Evolutionary conservation across 2,329 filamentous ascomycete genomes (phyloP).

Genomic region (Aspergillus uvarum): DNA sequence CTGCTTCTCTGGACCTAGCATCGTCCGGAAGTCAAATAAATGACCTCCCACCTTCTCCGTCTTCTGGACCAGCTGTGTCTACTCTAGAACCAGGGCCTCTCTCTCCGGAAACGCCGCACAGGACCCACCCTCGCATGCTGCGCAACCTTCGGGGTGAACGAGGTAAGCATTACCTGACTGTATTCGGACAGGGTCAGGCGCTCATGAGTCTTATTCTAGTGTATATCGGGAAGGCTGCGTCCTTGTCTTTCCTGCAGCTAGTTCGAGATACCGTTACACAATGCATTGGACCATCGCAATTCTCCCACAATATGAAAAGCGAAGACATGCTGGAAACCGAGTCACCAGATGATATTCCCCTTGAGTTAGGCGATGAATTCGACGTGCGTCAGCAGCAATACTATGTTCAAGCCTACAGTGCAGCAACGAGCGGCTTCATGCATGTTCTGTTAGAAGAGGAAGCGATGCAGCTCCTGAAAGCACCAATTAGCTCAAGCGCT

Average conservation of each 20-base stretch:
- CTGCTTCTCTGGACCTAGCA: background rate
- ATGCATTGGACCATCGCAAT: constrained; percentile 55
- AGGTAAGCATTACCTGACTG: constrained; percentile 34
- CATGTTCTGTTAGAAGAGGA: constrained; percentile 31
- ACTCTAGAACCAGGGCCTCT: constrained; percentile 17
- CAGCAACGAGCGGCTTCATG: constrained; percentile 45
- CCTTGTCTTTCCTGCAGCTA: constrained; percentile 58
- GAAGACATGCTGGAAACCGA: constrained; percentile 56
- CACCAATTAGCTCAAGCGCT: constrained; percentile 7
- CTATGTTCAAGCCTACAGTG: constrained; percentile 33
- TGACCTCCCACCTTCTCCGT: constrained; percentile 11
- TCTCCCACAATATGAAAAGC: constrained; percentile 53
- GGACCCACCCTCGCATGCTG: constrained; percentile 46
- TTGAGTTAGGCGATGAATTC: constrained; percentile 34
- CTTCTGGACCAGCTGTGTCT: background rate
- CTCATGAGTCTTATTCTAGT: constrained; percentile 18
- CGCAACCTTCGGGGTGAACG: constrained; percentile 54
- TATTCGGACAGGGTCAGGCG: constrained; percentile 21
- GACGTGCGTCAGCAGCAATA: constrained; percentile 31
- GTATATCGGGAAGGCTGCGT: constrained; percentile 34
- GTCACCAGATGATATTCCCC: constrained; percentile 34
- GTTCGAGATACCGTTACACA: constrained; percentile 49
- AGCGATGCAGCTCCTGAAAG: constrained; percentile 27
- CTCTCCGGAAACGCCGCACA: constrained; percentile 32
- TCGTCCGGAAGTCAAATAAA: constrained; percentile 5